These are phyloP conservation scores for Passalora sequoiae DNA, from an alignment of 2,329 filamentous ascomycete species.

Conservation along the genomic window DNA sequence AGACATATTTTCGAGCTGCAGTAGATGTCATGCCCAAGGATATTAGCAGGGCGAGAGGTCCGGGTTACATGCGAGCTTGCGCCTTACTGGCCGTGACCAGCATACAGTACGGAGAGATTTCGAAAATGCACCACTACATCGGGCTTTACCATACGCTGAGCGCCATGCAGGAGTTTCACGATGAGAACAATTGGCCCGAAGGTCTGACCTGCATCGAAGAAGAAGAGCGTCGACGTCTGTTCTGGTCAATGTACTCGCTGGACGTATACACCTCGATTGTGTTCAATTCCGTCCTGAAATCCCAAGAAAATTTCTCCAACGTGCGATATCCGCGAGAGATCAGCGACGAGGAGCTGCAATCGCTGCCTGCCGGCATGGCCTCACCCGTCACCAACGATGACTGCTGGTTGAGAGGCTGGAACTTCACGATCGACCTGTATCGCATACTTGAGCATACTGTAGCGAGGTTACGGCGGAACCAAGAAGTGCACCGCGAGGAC, in stretches of 20 bases:
- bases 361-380: conserved; percentile 32
- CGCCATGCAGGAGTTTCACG: conserved; percentile 48
- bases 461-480: conserved; percentile 22
- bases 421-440: conserved; percentile 55
- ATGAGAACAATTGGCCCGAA: conserved; percentile 51
- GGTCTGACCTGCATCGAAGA: conserved; percentile 42
- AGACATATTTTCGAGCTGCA: conserved; percentile 44
- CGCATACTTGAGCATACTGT: conserved; percentile 51
- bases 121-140: conserved; percentile 48
- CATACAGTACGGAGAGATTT: conserved; percentile 49
- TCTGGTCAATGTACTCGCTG: conserved; percentile 55
- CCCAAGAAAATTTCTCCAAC: conserved; percentile 43
- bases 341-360: conserved; percentile 44
- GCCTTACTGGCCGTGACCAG: conserved; percentile 48
- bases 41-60: conserved; percentile 31
- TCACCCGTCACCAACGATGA: conserved; percentile 19
- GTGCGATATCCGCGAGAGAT: conserved; percentile 47
- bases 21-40: conserved; percentile 39
- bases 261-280: conserved; percentile 53
- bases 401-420: conserved; percentile 54
- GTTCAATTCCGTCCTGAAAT: conserved; percentile 46
- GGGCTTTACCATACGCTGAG: conserved; percentile 49
- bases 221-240: conserved; percentile 47
- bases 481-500: conserved; percentile 20
- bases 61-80: conserved; percentile 44